A percentile compares a stretch with the other conserved stretches of the same genome.
Conservation (phyloP, 352 stramenopile species). For the Elongisporangium undulatum region DNA sequence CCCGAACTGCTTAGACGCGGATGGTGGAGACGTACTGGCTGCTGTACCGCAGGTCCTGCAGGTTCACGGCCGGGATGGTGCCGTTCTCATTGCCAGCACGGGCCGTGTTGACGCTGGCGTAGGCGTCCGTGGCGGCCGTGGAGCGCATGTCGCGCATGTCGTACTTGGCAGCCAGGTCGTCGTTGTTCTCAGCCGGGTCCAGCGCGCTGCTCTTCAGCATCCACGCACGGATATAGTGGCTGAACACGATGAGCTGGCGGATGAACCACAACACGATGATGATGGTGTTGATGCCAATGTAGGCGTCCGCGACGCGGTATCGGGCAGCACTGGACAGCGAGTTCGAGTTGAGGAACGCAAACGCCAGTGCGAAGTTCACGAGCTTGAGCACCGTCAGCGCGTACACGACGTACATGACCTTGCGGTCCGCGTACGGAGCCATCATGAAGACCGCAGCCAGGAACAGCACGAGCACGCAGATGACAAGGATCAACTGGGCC, state of each 20-base stretch:
- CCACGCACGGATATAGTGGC: conserved; percentile 43
- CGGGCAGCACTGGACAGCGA: conserved; percentile 30
- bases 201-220: conserved; percentile 33
- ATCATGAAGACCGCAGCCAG: conserved; percentile 39
- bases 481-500: conserved; percentile 49
- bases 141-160: conserved; percentile 14
- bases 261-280: conserved; percentile 56
- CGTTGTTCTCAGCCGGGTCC: conserved; percentile 18
- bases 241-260: conserved; percentile 54
- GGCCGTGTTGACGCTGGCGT: conserved; percentile 30
- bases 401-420: conserved; percentile 46
- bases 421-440: conserved; percentile 28
- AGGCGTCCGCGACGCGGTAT: conserved; percentile 37
- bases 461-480: conserved; percentile 50
- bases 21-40: not conserved
- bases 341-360: conserved; percentile 52
- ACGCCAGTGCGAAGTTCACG: conserved; percentile 52
- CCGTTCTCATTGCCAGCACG: conserved; percentile 4
- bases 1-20: not conserved
- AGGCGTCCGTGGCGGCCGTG: conserved; percentile 35
- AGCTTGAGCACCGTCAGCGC: conserved; percentile 45
- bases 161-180: conserved; percentile 23
- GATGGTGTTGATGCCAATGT: conserved; percentile 63
- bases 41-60: not conserved
- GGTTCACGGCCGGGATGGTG: not conserved